phyloP scores from a whole-genome alignment of 805 yeast genomes.

The Kluyveromyces dobzhanskii region DNA sequence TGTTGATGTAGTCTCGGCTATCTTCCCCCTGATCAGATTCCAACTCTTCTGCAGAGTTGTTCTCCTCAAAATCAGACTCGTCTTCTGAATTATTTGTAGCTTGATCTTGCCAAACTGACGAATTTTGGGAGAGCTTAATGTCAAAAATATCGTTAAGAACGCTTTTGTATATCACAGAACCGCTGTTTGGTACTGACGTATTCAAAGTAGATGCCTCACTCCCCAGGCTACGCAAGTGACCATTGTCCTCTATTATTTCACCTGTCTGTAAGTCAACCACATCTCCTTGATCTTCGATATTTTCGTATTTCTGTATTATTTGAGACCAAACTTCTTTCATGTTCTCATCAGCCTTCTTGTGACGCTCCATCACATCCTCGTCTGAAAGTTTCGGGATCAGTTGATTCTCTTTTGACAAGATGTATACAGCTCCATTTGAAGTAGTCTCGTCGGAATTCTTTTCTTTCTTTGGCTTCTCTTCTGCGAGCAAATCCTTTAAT shows the following conservation, averaged over 20 bases:
- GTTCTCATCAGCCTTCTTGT: constrained; percentile 28
- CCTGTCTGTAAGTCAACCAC: constrained; percentile 60
- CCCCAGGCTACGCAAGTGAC: constrained; percentile 50
- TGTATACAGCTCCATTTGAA: constrained; percentile 17
- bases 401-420: constrained; percentile 26
- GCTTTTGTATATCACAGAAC: constrained; percentile 15
- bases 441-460: neutral
- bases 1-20: too few species aligned
- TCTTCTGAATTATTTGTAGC: neutral
- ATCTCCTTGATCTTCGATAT: constrained; percentile 49
- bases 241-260: constrained; percentile 52
- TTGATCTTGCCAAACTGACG: constrained; percentile 6
- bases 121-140: constrained; percentile 7
- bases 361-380: constrained; percentile 27
- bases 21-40: too few species aligned
- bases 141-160: constrained; percentile 17
- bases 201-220: constrained; percentile 5
- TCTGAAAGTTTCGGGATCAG: constrained; percentile 27
- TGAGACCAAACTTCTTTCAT: constrained; percentile 39
- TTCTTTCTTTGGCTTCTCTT: constrained; percentile 2
- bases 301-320: constrained; percentile 46
- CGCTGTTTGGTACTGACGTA: constrained; percentile 7
- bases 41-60: too few species aligned
- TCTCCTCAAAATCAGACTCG: neutral
- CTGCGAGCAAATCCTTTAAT: constrained; percentile 16